Evolutionary conservation across 23 red algal species (phyloP), one percentile per base, ranked within the genome.

Genomic region (Gracilaria domingensis): DNA sequence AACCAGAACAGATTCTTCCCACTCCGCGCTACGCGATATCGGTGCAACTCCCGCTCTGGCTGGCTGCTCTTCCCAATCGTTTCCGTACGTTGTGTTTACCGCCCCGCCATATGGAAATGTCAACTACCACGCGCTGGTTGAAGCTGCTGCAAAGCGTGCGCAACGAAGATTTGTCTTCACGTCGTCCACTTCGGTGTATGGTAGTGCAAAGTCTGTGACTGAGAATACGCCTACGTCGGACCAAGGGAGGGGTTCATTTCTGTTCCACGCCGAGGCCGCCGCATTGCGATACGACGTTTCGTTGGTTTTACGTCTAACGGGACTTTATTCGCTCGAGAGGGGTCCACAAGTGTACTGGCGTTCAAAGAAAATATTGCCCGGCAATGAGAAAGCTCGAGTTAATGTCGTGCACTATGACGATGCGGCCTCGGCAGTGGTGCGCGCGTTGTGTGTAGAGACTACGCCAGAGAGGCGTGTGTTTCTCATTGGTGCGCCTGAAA

Each of bases 371-470:
- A 29, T 30, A 24, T 55, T 60, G 4, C 40, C 47, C 5, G 92
- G 92, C 18, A 34, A 45, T 24, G 91, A 51, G 16, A 75, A 91
- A 33, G 67, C 66, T 6, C 42, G 59, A 11, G 34, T 98, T 24
- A 98, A 93, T 44, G 35, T 98, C 59, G 58, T 98, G 28, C 86
- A 90, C 54, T 98, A 98, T 80, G 85, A 86, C 2, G 96, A 98
- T 76, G 96, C 96, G 30, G 96, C 96, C 0, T 45, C 75, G 29
- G 88, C 89, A 55, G 66, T 93, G 47, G 72, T 98, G n/a, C 64
- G 47, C 23, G 92, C 85, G 6, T 65, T 98, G 18, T 18, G 40
- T 21, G 37, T 75, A 17, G 6, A 12, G n/a, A 11, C 1, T 1
- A 18, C 24, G 42, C 26, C 67, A 8, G 24, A 72, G 79, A 44